Percentiles rank a stretch among this genome's conserved stretches.
phyloP scores from a whole-genome alignment of 2,329 filamentous ascomycete genomes.

The Cladophialophora immunda region DNA sequence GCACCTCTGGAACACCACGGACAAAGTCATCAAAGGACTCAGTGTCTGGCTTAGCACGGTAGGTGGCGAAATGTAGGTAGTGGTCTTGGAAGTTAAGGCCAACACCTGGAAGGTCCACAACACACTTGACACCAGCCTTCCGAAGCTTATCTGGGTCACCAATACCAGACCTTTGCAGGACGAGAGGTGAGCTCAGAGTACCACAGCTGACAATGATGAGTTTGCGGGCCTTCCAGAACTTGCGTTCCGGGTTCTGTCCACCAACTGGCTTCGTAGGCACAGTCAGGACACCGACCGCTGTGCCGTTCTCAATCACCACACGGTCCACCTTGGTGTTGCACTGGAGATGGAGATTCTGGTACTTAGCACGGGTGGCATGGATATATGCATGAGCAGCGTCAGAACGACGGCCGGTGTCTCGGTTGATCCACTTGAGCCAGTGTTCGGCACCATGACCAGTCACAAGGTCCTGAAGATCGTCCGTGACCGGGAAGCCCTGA shows the following conservation, averaged over 20 bases:
- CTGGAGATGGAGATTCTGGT: slow-evolving; percentile 75
- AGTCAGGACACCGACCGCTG: slow-evolving; percentile 75
- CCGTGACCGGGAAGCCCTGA: slow-evolving; percentile 77
- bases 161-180: slow-evolving; percentile 78
- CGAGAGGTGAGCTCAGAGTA: slow-evolving; percentile 76
- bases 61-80: slow-evolving; percentile 75
- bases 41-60: slow-evolving; percentile 75
- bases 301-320: slow-evolving; percentile 75
- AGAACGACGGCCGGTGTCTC: slow-evolving; percentile 70
- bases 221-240: slow-evolving; percentile 70
- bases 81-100: slow-evolving; percentile 81
- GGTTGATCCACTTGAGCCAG: slow-evolving; percentile 88
- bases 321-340: slow-evolving; percentile 82
- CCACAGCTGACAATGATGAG: slow-evolving; percentile 78
- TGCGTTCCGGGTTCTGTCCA: slow-evolving; percentile 58
- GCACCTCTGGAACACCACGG: slow-evolving; percentile 74
- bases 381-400: slow-evolving; percentile 82
- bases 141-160: slow-evolving; percentile 76
- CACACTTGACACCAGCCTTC: slow-evolving; percentile 71
- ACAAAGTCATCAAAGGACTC: slow-evolving; percentile 85
- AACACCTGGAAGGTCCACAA: slow-evolving; percentile 76
- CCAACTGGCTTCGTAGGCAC: slow-evolving; percentile 74
- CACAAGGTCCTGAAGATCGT: slow-evolving; percentile 76
- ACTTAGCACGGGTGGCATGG: slow-evolving; percentile 75
- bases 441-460: slow-evolving; percentile 75